Conservation (phyloP, 805 yeast species). For the Candida ponderosae region DNA sequence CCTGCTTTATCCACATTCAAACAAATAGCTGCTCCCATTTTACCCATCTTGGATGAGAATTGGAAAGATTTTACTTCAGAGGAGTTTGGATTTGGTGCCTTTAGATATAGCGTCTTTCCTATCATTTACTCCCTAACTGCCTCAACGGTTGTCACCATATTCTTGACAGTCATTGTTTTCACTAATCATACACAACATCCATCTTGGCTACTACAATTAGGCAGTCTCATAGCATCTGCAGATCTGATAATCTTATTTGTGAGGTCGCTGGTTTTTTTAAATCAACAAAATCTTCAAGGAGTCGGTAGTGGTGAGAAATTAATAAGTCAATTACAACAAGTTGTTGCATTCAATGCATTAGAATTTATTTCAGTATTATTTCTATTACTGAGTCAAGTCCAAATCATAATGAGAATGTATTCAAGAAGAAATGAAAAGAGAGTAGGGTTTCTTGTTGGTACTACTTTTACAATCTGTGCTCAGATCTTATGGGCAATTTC, state of each 20-base stretch:
- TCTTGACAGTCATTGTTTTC: conserved; percentile 53
- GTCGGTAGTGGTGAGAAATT: conserved; percentile 35
- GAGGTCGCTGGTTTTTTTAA: conserved; percentile 37
- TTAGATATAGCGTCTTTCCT: conserved; percentile 51
- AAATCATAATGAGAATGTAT: conserved; percentile 60
- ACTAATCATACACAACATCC: conserved; percentile 62
- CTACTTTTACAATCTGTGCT: conserved; percentile 41
- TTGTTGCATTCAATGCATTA: conserved; percentile 41
- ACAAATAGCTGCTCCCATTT: conserved; percentile 16
- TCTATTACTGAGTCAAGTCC: conserved; percentile 62
- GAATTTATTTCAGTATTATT: conserved; percentile 52
- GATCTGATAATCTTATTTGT: conserved; percentile 46
- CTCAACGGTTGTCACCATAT: conserved; percentile 57
- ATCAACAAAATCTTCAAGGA: conserved; percentile 34
- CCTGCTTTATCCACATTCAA: conserved; percentile 30
- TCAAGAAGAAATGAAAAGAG: conserved; percentile 63
- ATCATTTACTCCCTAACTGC: conserved; percentile 54
- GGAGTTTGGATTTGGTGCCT: conserved; percentile 38
- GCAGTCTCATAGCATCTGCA: conserved; percentile 44
- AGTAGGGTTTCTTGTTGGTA: conserved; percentile 51
- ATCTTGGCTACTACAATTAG: conserved; percentile 38
- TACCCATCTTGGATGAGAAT: conserved; percentile 36
- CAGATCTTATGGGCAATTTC: conserved; percentile 69
- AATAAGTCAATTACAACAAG: conserved; percentile 34
- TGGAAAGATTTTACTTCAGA: conserved; percentile 40